Evolutionary conservation across 192 early-diverging fungal genomes (phyloP), one percentile per base, ranked within the genome.

Genomic region (Blastocladiella britannica): DNA sequence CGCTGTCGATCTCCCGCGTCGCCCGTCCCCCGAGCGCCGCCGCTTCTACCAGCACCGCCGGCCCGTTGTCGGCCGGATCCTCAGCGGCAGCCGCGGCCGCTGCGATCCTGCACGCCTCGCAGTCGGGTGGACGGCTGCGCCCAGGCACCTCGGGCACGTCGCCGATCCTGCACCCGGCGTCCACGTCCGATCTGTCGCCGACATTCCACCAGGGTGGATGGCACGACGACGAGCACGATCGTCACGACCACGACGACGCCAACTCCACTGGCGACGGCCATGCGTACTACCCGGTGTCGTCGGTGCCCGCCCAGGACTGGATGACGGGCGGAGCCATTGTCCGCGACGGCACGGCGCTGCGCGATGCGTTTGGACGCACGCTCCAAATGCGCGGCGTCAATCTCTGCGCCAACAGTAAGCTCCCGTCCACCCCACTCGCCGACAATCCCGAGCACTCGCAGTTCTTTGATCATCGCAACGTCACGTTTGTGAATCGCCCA

Each of bases 401-500:
- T 57, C 29, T 88, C 18, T 85, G 82, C 52, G 85, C 84, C 26
- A 80, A 80, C 30, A 81, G 75, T 2, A 89, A 89, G 63, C 65
- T 87, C 15, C 87, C 87, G 1, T 83, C 78, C 0, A 70, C 55
- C 20, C 82, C 86, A n/a, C 68, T 79, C 28, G 77, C 78, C 7
- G 74, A 74, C 7, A 78, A 78, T 6, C 81, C 85, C 65, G 62
- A 81, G 18, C 65, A 62, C 7, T 67, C 80, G 8, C 69, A 71
- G 2, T 82, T 89, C 58, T 84, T 78, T 60, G 73, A 85, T 55
- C 85, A 88, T 63, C 63, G 69, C 23, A 63, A 80, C 61, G 84
- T 89, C 3, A 80, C 79, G 31, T 90, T 89, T 70, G 64, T 89
- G 31, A 81, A 81, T 3, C 56, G 87, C 5, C 88, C 88, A 3